Percentiles rank a stretch among this genome's conserved stretches.
These are phyloP conservation scores for Aspergillus diversus DNA, from an alignment of 495 filamentous ascomycete species.

Conservation along the genomic window DNA sequence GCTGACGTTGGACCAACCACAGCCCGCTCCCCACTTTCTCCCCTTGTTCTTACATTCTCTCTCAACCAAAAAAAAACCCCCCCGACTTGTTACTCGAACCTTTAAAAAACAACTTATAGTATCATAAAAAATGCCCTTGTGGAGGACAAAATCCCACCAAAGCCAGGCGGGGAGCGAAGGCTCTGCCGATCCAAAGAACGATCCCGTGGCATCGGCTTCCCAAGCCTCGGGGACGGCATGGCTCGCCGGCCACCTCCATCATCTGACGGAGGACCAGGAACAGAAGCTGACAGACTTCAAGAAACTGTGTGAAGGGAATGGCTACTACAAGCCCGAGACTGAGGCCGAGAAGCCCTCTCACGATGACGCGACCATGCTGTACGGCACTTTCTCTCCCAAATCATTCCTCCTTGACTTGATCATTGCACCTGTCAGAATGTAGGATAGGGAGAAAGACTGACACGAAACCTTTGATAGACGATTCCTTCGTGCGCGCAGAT, in stretches of 20 bases:
- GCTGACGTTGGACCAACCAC: conserved; percentile 17
- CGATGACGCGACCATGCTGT: conserved; percentile 83
- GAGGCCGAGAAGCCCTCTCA: conserved; percentile 59
- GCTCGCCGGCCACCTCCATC: conserved; percentile 70
- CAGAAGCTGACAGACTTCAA: conserved; percentile 70
- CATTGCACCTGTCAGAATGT: not conserved
- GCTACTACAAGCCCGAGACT: conserved; percentile 60
- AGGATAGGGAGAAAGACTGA: not conserved
- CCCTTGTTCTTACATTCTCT: not conserved
- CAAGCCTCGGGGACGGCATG: conserved; percentile 47
- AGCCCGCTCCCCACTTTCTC: not conserved
- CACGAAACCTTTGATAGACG: conserved; percentile 53
- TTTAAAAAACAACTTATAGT: not conserved
- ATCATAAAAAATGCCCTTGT: conserved; percentile 33
- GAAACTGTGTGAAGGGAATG: conserved; percentile 61
- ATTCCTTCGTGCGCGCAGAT: conserved; percentile 78
- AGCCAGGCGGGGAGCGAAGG: conserved; percentile 35
- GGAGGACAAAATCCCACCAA: conserved; percentile 41
- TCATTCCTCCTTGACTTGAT: conserved; percentile 7
- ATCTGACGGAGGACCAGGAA: conserved; percentile 71
- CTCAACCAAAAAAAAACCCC: not conserved
- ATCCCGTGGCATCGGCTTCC: conserved; percentile 44
- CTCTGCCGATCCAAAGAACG: conserved; percentile 39
- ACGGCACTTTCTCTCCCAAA: conserved; percentile 36
- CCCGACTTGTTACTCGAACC: not conserved